Conservation (phyloP, 2,329 filamentous ascomycete genomes). For the Botrytis cinerea region DNA sequence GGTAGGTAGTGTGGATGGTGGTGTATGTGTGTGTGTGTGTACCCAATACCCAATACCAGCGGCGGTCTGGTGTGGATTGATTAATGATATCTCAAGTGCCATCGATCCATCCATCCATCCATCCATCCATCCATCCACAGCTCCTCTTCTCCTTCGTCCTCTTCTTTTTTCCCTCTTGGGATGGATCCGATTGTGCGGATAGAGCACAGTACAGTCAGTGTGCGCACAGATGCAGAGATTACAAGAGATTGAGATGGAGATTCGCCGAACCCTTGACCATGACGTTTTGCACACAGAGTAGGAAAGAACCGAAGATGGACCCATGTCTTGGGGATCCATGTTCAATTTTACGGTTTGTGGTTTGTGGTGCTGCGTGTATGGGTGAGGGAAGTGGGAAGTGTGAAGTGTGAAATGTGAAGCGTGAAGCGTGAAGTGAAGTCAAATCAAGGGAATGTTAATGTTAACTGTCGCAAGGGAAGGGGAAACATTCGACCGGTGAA, state of each 20-base stretch:
- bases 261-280: slow-evolving; percentile 12
- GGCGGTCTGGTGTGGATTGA: neutral
- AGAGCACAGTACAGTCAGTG: neutral
- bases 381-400: neutral
- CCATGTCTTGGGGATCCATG: neutral
- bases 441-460: neutral
- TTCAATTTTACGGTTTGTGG: neutral
- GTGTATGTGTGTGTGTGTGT: neutral
- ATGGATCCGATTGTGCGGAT: neutral
- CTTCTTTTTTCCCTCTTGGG: neutral
- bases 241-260: slow-evolving; percentile 9
- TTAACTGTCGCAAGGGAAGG: neutral
- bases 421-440: neutral
- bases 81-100: too few species aligned
- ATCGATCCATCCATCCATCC: too few species aligned
- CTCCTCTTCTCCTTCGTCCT: neutral
- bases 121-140: neutral
- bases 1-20: neutral
- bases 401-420: neutral
- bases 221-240: neutral
- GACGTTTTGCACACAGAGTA: neutral
- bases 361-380: neutral
- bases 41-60: neutral
- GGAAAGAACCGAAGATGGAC: neutral
- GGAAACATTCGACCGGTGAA: neutral